Conservation (phyloP, 495 filamentous ascomycete genomes). For the Evernia prunastri region DNA sequence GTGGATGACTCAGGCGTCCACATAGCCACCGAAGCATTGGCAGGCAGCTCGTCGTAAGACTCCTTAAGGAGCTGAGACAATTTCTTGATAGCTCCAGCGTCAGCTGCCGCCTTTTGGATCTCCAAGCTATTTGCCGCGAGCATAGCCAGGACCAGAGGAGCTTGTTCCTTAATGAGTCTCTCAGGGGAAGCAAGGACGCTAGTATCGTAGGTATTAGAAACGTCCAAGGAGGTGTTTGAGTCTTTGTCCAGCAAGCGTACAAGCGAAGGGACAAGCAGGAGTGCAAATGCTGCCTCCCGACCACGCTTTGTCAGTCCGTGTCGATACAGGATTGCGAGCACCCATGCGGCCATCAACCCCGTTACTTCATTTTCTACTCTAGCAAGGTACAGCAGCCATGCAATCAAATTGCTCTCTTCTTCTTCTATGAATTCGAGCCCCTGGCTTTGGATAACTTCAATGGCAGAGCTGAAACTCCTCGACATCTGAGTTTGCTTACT, state of each 20-base stretch:
- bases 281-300: constrained; percentile 54
- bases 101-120: constrained; percentile 75
- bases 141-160: constrained; percentile 67
- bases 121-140: constrained; percentile 68
- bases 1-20: constrained; percentile 25
- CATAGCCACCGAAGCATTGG: constrained; percentile 8
- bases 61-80: constrained; percentile 73
- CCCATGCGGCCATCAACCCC: constrained; percentile 69
- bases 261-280: constrained; percentile 66
- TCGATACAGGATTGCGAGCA: constrained; percentile 71
- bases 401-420: constrained; percentile 70
- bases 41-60: constrained; percentile 46
- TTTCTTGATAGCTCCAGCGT: constrained; percentile 66
- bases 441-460: constrained; percentile 31
- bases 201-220: constrained; percentile 37
- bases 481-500: constrained; percentile 28
- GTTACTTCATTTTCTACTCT: constrained; percentile 56
- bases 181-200: constrained; percentile 37
- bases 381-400: constrained; percentile 71
- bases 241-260: constrained; percentile 62
- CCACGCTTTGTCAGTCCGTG: constrained; percentile 57
- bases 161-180: constrained; percentile 55
- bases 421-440: constrained; percentile 43
- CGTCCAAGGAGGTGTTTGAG: constrained; percentile 35
- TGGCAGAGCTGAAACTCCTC: constrained; percentile 29